Evolutionary conservation across 2,329 filamentous ascomycete species (phyloP), one percentile per base, ranked within the genome.

Genomic region (Xylaria sp.): DNA sequence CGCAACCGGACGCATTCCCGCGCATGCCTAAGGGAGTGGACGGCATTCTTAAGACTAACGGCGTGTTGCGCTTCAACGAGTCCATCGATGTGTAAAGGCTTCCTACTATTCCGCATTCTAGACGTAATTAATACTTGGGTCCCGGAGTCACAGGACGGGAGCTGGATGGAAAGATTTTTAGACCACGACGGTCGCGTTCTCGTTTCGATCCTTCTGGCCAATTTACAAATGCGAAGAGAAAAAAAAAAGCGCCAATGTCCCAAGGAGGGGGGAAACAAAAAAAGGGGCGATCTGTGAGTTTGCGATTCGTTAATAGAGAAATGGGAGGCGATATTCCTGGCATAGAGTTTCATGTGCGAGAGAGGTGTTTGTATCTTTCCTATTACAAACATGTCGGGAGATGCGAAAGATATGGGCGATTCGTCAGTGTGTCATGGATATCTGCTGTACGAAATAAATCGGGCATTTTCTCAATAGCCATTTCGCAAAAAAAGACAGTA

Each of bases 1-100:
- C 76, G 51, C 69, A 77, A 68, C 71, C 72, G 63, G 78, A 83
- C 72, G 76, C 79, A 10, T 85, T 84, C 70, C 78, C 81, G 53
- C 78, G 83, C 66, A 79, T 91, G 69, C 89, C 90, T 1, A 86
- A 91, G 64, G 91, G 91, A 0, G 87, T 97, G 46, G 94, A 97
- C 73, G 93, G 94, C 8, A 82, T 95, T 62, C 78, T 97, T 71
- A 91, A 87, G 76, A 85, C 83, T 53, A 92, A 95, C 71, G 94
- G 93, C 9, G 89, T 97, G 65, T 76, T 99, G 73, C 83, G 90
- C 67, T 99, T 99, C 75, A 95, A 93, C 72, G 92, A 97, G 75
- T 91, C 88, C 63, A 91, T 97, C 79, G 89, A 92, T 70, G 80
- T 85, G 73, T 85, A n/a, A 77, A 57, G 52, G 16, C 30, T 67